Evolutionary conservation across 2,329 filamentous ascomycete genomes (phyloP), one percentile per base, ranked within the genome.

Genomic region (Colletotrichum orchidophilum): DNA sequence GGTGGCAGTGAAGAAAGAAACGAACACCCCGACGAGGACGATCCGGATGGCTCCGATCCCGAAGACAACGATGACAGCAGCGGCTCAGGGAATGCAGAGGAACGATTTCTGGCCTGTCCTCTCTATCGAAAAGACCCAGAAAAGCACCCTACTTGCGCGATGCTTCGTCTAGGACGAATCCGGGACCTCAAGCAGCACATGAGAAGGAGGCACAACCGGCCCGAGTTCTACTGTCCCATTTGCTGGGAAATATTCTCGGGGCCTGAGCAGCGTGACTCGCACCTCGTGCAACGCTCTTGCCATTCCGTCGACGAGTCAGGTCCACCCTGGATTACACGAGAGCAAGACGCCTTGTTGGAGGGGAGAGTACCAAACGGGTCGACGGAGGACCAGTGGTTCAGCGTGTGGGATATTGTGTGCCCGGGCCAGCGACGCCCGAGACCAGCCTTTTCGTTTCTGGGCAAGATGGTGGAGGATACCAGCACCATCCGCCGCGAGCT

Each of bases 241-340:
- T 59, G 55, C 31, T 46, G 24, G 39, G 1, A 42, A 8, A 42
- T 18, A 3, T 42, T 18, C 39, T 18, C 13, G 6, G 15, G 39
- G 0, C 13, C 15, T 3, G 39, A 42, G 15, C 15, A 42, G 5
- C 15, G 39, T 0, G 39, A 42, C 1, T 0, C 0, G 2, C 35
- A 42, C 3, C 1, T 42, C 1, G 15, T 42, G 1, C 1, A n/a
- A 1, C 18, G 39, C 39, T 42, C 39, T 18, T 42, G 35, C 8
- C 5, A 39, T 39, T 12, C 35, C 2, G 2, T 5, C 3, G 35
- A 39, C 11, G 35, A 4, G 1, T 39, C 3, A 39, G 13, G 35
- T 2, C 35, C 35, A 39, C 35, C 35, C 3, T 42, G 35, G 35
- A 42, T 42, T 2, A n/a, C 35, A 3, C 13, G 1, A 2, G 35